Evolutionary conservation across 148 eudicot species (phyloP).

Genomic region (Dianthus caryophyllus): DNA sequence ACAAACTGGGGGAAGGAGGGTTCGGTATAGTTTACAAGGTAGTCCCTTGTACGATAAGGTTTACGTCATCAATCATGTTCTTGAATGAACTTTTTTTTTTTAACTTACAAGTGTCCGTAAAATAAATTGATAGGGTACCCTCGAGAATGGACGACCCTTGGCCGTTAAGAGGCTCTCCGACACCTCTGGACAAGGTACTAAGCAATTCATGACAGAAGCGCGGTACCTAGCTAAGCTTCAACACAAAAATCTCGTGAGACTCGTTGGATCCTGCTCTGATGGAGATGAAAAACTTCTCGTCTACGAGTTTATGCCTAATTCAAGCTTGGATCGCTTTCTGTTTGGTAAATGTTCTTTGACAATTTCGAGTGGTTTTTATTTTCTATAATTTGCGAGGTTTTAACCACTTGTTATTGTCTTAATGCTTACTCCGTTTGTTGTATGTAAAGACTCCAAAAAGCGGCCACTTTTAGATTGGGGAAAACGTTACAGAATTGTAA

Average conservation of each 20-base stretch:
- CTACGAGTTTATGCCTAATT: conserved; percentile 37
- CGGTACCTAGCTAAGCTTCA: conserved; percentile 34
- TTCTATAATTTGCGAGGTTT: neutral
- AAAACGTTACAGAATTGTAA: conserved; percentile 19
- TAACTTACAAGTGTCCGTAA: no score
- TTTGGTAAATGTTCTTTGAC: neutral
- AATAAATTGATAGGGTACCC: conserved; percentile 28
- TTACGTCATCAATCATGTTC: no score
- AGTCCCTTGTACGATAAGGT: neutral
- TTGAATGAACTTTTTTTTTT: neutral
- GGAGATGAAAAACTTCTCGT: conserved; percentile 32
- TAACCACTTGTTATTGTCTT: neutral
- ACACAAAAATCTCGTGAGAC: conserved; percentile 44
- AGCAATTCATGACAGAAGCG: conserved; percentile 41
- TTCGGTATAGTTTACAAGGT: conserved; percentile 54
- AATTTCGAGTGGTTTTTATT: neutral
- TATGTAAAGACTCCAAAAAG: conserved; percentile 6
- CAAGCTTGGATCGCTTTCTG: conserved; percentile 25
- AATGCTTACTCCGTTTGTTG: neutral
- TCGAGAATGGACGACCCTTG: conserved; percentile 30
- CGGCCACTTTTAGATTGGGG: conserved; percentile 19
- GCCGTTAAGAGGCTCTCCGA: conserved; percentile 44
- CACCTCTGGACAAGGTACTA: conserved; percentile 37
- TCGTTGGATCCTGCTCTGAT: conserved; percentile 38
- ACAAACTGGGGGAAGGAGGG: conserved; percentile 52